Evolutionary conservation across 2,329 filamentous ascomycete species (phyloP).

Genomic region (Calonectria pseudoturangicola): DNA sequence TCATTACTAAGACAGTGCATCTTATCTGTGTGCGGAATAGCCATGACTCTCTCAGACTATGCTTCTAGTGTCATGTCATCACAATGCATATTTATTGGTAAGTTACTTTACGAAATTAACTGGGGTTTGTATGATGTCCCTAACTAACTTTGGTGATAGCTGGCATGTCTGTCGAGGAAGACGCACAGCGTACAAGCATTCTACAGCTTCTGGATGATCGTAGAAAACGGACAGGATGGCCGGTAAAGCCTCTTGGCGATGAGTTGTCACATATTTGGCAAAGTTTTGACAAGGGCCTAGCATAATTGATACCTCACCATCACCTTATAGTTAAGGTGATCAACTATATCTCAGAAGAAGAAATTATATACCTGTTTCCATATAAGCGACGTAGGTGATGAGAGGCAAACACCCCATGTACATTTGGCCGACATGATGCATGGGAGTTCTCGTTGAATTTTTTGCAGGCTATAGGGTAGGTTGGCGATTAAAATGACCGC

Average conservation of each 20-base stretch:
- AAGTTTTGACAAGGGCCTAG: not conserved
- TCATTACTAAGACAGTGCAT: slow-evolving; percentile 47
- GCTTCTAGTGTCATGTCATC: slow-evolving; percentile 63
- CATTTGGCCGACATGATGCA: too few species aligned
- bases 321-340: not conserved
- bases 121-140: not conserved
- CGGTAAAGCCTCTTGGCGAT: slow-evolving; percentile 14
- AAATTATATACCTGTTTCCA: too few species aligned
- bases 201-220: slow-evolving; percentile 16
- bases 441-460: too few species aligned
- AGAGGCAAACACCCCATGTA: too few species aligned
- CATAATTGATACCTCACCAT: not conserved
- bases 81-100: slow-evolving; percentile 61
- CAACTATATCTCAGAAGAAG: too few species aligned
- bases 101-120: not conserved
- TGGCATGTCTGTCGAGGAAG: slow-evolving; percentile 27
- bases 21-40: slow-evolving; percentile 67
- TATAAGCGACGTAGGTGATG: too few species aligned
- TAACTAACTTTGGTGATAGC: not conserved
- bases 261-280: slow-evolving; percentile 19
- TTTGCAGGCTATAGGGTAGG: too few species aligned
- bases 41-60: slow-evolving; percentile 63
- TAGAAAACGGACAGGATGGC: slow-evolving; percentile 25
- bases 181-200: not conserved
- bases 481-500: too few species aligned